phyloP scores from a whole-genome alignment of 768 basidiomycete species.

The Termitomyces sp. region DNA sequence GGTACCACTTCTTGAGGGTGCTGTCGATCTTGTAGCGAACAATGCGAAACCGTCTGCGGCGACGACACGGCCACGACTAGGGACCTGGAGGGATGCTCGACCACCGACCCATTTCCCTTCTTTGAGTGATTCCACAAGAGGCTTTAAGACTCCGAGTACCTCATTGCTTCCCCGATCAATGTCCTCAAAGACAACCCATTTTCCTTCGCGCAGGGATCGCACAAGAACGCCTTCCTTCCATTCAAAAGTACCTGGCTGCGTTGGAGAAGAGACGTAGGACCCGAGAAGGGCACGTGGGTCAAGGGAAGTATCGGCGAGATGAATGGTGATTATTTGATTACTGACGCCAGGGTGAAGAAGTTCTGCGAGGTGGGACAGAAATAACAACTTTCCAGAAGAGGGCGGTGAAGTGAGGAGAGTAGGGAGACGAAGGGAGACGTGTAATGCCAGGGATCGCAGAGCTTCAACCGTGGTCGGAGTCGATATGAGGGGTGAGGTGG shows the following conservation, averaged over 20 bases:
- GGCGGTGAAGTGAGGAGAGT: constrained; percentile 80
- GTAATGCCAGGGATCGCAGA: constrained; percentile 57
- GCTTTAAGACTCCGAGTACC: constrained; percentile 82
- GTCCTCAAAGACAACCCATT: constrained; percentile 91
- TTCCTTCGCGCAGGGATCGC: constrained; percentile 83
- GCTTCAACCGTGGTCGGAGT: constrained; percentile 58
- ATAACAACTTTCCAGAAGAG: constrained; percentile 82
- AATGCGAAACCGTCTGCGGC: constrained; percentile 80
- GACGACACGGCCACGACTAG: constrained; percentile 66
- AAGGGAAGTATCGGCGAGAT: constrained; percentile 92
- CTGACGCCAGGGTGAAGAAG: constrained; percentile 51
- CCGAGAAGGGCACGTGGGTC: constrained; percentile 92
- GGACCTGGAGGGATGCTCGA: constrained; percentile 62
- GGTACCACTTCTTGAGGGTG: constrained; percentile 36
- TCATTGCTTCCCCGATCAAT: constrained; percentile 89
- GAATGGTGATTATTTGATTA: constrained; percentile 78
- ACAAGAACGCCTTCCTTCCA: constrained; percentile 96
- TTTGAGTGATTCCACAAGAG: constrained; percentile 71
- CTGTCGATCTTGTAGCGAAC: constrained; percentile 81
- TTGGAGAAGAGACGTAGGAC: constrained; percentile 85
- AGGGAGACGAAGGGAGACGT: constrained; percentile 66
- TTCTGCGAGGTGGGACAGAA: constrained; percentile 72
- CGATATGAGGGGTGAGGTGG: constrained; percentile 42
- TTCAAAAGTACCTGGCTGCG: constrained; percentile 82
- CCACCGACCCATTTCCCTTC: constrained; percentile 73